Conservation (phyloP, 495 filamentous ascomycete species). For the Aspergillus biplanus region DNA sequence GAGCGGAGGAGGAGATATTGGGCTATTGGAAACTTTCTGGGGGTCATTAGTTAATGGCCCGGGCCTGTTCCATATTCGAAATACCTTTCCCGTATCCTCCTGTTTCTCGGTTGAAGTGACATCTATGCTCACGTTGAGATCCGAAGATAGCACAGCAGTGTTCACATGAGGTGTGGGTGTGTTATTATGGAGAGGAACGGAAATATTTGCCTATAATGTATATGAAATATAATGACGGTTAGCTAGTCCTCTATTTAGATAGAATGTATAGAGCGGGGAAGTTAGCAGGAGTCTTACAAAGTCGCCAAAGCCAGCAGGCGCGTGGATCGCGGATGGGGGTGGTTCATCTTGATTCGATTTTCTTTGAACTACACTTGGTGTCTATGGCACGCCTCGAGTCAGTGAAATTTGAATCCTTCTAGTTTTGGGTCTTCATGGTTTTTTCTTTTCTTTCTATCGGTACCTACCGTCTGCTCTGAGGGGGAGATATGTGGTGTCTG, state of each 20-base stretch:
- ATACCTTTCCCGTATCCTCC: conserved; percentile 26
- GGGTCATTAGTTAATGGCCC: conserved; percentile 15
- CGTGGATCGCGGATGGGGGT: conserved; percentile 85
- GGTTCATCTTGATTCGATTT: conserved; percentile 68
- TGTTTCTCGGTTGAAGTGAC: conserved; percentile 20
- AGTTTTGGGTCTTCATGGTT: neutral
- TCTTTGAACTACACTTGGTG: conserved; percentile 60
- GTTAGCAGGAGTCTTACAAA: conserved; percentile 61
- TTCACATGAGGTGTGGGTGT: neutral
- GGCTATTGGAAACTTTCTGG: conserved; percentile 36
- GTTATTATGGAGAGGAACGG: neutral
- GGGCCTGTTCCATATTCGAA: neutral
- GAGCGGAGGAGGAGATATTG: conserved; percentile 66
- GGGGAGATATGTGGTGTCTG: conserved; percentile 17
- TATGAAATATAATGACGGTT: neutral
- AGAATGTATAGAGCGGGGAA: neutral
- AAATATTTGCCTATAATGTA: conserved; percentile 4
- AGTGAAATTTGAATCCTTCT: neutral
- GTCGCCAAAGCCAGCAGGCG: conserved; percentile 73
- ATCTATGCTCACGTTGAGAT: conserved; percentile 3
- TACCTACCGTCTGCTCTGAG: conserved; percentile 42
- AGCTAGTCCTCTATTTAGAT: neutral
- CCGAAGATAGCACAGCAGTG: conserved; percentile 2
- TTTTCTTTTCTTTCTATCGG: conserved; percentile 2
- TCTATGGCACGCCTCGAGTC: conserved; percentile 36